phyloP scores from a whole-genome alignment of 2,329 filamentous ascomycete species.

The Fusarium napiforme region DNA sequence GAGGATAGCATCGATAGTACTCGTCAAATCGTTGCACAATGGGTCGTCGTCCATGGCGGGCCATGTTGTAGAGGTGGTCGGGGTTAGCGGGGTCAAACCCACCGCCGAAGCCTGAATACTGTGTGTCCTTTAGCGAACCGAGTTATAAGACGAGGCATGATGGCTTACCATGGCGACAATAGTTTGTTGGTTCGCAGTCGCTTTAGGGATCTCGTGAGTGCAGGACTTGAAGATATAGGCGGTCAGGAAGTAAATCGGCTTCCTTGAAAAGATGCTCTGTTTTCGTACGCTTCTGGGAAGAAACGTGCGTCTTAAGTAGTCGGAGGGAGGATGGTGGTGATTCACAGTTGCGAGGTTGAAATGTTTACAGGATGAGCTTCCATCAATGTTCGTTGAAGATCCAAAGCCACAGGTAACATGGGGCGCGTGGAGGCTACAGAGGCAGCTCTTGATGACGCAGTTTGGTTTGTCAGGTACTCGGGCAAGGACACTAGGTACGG shows the following conservation, averaged over 20 bases:
- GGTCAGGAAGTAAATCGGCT: slow-evolving; percentile 26
- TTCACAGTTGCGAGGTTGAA: slow-evolving; percentile 4
- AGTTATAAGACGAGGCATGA: neutral
- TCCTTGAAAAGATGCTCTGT: neutral
- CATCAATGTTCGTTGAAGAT: slow-evolving; percentile 22
- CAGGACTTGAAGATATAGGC: slow-evolving; percentile 9
- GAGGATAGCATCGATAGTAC: slow-evolving; percentile 96
- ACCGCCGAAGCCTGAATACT: slow-evolving; percentile 55
- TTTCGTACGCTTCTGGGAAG: neutral
- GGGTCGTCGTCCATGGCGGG: slow-evolving; percentile 58
- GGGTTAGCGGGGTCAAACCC: slow-evolving; percentile 60
- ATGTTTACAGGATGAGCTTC: slow-evolving; percentile 21
- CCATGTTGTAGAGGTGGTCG: slow-evolving; percentile 62
- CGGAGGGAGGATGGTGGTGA: neutral
- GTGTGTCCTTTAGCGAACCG: neutral
- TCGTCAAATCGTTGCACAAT: slow-evolving; percentile 88
- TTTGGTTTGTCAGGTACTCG: slow-evolving; percentile 36
- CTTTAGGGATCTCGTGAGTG: slow-evolving; percentile 13
- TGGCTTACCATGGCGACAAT: slow-evolving; percentile 38
- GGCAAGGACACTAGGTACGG: neutral
- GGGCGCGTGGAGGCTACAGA: slow-evolving; percentile 38
- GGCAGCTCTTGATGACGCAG: slow-evolving; percentile 52
- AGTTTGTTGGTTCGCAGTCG: neutral
- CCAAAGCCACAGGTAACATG: slow-evolving; percentile 30
- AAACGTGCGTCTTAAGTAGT: neutral